Base-by-base conservation (phyloP, 2,329 filamentous ascomycete species). In the Aspergillus melleus region DNA sequence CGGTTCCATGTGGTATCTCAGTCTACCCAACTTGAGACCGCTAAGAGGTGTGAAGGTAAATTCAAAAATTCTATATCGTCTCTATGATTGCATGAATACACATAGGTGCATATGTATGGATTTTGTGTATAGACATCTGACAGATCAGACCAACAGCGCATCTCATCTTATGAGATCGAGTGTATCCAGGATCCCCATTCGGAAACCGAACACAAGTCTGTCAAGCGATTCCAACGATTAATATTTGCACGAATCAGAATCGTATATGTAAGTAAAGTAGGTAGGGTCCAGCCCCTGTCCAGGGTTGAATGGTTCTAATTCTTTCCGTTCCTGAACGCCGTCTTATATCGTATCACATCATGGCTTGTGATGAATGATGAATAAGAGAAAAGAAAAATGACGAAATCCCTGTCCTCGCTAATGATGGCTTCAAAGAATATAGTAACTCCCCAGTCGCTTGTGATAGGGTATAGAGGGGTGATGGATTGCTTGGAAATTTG, bases 251-350 rank as follows among this genome's bases (percentile, higher is more conserved):
- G 53, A 51, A 52, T 55, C 36, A 52, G 44, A 54, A 54, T 58
- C 57, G n/a, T n/a, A 39, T 20, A 14, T 52, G 4, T 52, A 52
- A 32, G 50, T 20, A 16, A 32, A 29, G 26, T 29, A 29, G 8
- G 16, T 46, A 57, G 58, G 58, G 58, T 53, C 58, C 58, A 52
- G 58, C 58, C 58, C 58, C 49, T 20, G 36, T 55, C 16, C 24
- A 46, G 29, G 42, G 19, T 47, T 51, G 46, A 36, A 36, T 36
- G 32, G 14, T 42, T 12, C 16, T 42, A 8, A n/a, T n/a, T n/a
- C n/a, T 51, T 16, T 51, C 54, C 47, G 32, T 24, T 47, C 54
- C 47, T 24, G 49, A 60, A 57, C 58, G 53, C 58, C 58, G 26
- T 49, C 42, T 49, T 24, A 53, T 44, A 39, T 6, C 26, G 24